Conservation (phyloP, 176 grass and related monocot genomes). For the Rhynchospora pubera region DNA sequence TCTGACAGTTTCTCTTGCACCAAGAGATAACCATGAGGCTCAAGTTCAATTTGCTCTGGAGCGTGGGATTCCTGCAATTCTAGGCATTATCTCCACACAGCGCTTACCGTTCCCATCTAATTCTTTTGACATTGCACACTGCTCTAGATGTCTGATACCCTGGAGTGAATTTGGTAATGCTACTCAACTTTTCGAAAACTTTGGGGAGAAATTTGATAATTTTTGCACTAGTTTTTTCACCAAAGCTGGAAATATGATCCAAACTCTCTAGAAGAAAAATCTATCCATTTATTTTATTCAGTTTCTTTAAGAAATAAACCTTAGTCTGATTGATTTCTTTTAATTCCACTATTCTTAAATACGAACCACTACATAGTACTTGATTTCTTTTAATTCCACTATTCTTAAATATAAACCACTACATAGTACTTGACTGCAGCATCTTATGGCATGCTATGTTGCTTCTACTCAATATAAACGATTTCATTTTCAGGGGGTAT, state of each 20-base stretch:
- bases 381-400: background rate
- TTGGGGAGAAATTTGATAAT: background rate
- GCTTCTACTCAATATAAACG: background rate
- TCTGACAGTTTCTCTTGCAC: conserved; percentile 76
- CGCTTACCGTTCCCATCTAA: conserved; percentile 69
- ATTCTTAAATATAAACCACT: background rate
- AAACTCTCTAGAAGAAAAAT: background rate
- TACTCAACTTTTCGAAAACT: background rate
- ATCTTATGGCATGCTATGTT: conserved; percentile 5
- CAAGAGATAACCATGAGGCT: conserved; percentile 92
- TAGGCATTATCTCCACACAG: conserved; percentile 91
- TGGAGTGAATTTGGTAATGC: conserved; percentile 78
- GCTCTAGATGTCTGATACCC: conserved; percentile 81
- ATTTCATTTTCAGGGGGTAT: conserved; percentile 46
- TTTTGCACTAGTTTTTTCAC: background rate
- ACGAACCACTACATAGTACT: too few relatives aligned
- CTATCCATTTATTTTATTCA: background rate
- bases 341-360: background rate
- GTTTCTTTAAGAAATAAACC: background rate
- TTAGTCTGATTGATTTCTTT: background rate
- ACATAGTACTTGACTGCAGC: background rate
- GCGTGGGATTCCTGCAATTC: conserved; percentile 89
- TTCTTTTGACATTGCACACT: conserved; percentile 89
- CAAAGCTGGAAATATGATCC: background rate
- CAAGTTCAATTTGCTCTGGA: conserved; percentile 99